phyloP scores from a whole-genome alignment of 208 protist genomes.

The Leishmania lainsoni region DNA sequence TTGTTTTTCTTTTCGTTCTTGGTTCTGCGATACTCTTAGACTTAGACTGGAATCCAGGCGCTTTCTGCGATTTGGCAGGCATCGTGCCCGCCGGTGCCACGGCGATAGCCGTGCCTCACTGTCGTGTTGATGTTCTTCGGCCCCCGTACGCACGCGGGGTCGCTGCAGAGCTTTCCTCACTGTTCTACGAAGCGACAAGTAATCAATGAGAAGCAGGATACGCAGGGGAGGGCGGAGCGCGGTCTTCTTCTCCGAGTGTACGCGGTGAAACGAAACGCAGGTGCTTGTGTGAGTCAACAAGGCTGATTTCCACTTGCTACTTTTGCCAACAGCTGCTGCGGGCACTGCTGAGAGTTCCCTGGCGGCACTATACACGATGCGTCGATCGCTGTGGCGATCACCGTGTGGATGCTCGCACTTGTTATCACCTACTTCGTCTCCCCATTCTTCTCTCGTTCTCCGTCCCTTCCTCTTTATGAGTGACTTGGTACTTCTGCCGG shows the following conservation, averaged over 20 bases:
- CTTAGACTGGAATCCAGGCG: not conserved
- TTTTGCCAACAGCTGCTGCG: not conserved
- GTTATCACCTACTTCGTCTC: not conserved
- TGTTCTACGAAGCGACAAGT: not conserved
- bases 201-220: not conserved
- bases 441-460: not conserved
- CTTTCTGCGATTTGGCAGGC: not conserved
- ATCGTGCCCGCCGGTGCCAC: not conserved
- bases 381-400: too few species aligned
- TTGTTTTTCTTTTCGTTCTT: conserved; percentile 1
- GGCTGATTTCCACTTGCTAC: not conserved
- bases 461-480: not conserved
- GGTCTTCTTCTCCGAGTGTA: too few species aligned
- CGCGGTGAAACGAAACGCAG: not conserved
- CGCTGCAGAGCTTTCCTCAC: not conserved
- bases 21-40: not conserved
- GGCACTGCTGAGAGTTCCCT: not conserved
- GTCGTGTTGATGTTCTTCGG: not conserved
- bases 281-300: not conserved
- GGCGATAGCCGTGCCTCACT: not conserved
- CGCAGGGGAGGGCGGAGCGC: not conserved
- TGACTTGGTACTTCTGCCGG: not conserved
- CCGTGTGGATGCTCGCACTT: not conserved
- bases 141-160: not conserved
- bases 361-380: not conserved